Evolutionary conservation across 345 rosid species (phyloP).

Genomic region (Hibiscus tridactylites): DNA sequence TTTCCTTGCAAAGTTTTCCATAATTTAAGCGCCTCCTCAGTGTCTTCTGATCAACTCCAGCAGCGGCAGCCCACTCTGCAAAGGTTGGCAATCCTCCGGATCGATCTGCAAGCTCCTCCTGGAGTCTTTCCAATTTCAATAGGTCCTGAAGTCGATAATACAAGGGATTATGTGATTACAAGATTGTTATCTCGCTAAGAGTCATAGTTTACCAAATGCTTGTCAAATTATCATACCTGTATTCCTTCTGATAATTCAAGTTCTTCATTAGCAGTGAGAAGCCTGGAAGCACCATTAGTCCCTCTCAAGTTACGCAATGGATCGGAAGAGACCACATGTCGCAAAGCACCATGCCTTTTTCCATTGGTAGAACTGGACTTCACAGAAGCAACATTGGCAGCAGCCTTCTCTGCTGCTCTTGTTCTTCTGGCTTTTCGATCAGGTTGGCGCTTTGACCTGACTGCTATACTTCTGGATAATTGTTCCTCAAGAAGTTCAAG

Average conservation of each 20-base stretch:
- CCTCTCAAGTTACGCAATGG: conserved; percentile 71
- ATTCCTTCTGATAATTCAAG: conserved; percentile 67
- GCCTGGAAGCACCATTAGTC: conserved; percentile 59
- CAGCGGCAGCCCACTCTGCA: conserved; percentile 90
- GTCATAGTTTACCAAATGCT: background rate
- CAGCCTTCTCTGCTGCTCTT: conserved; percentile 61
- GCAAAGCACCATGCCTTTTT: conserved; percentile 53
- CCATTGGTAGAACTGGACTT: conserved; percentile 40
- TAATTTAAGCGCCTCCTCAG: conserved; percentile 60
- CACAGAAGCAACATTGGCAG: conserved; percentile 41
- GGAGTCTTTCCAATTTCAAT: conserved; percentile 76
- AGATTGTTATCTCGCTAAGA: background rate
- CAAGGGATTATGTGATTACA: background rate
- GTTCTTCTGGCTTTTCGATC: conserved; percentile 72
- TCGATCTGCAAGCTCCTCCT: conserved; percentile 59
- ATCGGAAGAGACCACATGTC: conserved; percentile 63
- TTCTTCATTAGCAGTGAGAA: conserved; percentile 85
- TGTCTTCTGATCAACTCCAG: conserved; percentile 66
- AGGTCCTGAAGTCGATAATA: conserved; percentile 45
- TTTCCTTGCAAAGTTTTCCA: conserved; percentile 76
- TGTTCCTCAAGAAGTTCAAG: conserved; percentile 47
- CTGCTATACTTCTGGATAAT: conserved; percentile 44
- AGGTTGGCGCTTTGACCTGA: conserved; percentile 65
- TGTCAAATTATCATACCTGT: conserved; percentile 51
- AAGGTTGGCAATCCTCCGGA: conserved; percentile 66